A percentile compares a stretch with the other conserved stretches of the same genome.
Conservation (phyloP, 1,284 basidiomycete genomes). For the Trichosporon sp. region DNA sequence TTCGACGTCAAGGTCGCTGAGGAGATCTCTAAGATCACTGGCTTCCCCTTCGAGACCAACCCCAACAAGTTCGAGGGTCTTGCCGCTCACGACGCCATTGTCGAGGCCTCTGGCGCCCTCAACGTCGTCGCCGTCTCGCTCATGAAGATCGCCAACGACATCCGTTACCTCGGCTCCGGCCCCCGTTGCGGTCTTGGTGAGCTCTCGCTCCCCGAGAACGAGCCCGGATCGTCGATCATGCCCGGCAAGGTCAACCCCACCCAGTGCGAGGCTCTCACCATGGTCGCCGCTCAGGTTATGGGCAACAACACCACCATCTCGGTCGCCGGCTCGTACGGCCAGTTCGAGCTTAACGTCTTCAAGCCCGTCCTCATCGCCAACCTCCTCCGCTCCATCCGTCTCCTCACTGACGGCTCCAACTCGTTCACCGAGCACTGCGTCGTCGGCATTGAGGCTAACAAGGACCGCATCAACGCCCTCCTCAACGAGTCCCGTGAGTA, state of each 20-base stretch:
- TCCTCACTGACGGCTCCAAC: slow-evolving; percentile 87
- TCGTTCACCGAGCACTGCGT: slow-evolving; percentile 98
- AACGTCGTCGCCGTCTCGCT: slow-evolving; percentile 92
- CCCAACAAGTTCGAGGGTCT: slow-evolving; percentile 99
- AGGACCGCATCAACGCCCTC: slow-evolving; percentile 83
- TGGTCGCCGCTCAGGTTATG: slow-evolving; percentile 98
- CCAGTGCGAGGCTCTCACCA: slow-evolving; percentile 97
- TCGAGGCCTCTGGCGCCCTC: slow-evolving; percentile 94
- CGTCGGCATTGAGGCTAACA: slow-evolving; percentile 90
- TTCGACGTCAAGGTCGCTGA: slow-evolving; percentile 94
- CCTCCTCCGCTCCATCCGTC: slow-evolving; percentile 89
- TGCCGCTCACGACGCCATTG: slow-evolving; percentile 94
- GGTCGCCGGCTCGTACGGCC: slow-evolving; percentile 90
- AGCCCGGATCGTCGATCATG: slow-evolving; percentile 99
- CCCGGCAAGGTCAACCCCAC: slow-evolving; percentile 99
- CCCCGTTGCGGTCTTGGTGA: slow-evolving; percentile 98
- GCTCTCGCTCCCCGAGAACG: slow-evolving; percentile 93
- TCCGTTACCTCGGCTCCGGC: slow-evolving; percentile 95
- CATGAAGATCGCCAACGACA: slow-evolving; percentile 99
- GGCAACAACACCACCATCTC: slow-evolving; percentile 95
- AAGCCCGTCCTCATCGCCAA: slow-evolving; percentile 88
- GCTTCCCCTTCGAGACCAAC: slow-evolving; percentile 88
- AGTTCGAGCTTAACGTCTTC: slow-evolving; percentile 99
- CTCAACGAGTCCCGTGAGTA: slow-evolving; percentile 84
- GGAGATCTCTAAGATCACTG: slow-evolving; percentile 90